Percentiles rank a stretch among this genome's conserved stretches.
phyloP scores from a whole-genome alignment of 129 eudicot species.

The sunflower (Helianthus annuus) region DNA sequence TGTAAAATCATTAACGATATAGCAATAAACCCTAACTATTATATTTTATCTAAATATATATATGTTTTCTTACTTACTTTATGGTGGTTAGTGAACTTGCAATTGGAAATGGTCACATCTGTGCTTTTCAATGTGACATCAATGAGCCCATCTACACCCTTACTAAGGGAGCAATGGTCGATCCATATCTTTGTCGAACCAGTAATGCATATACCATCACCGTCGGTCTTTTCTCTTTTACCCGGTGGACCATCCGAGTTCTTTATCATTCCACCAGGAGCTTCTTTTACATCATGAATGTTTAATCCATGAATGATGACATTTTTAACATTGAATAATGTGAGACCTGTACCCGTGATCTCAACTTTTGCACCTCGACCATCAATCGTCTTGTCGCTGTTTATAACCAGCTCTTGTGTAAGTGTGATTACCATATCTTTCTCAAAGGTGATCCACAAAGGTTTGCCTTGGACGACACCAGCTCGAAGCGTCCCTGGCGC shows the following conservation, averaged over 20 bases:
- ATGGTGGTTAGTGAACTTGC: constrained; percentile 30
- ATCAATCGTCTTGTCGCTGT: constrained; percentile 11
- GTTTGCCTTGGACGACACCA: constrained; percentile 7
- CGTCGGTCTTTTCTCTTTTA: neutral
- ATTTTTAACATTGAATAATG: neutral
- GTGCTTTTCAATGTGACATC: constrained; percentile 39
- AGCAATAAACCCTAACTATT: too few relatives aligned
- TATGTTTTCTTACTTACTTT: neutral
- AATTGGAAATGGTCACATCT: constrained; percentile 40
- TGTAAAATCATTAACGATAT: neutral
- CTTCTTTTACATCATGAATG: neutral
- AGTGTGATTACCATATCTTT: constrained; percentile 8
- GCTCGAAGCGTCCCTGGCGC: constrained; percentile 1
- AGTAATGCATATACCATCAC: constrained; percentile 10
- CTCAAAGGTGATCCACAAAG: constrained; percentile 7
- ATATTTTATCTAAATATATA: too few relatives aligned
- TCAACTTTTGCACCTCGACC: constrained; percentile 13
- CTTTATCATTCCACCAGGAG: constrained; percentile 4
- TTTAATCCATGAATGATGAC: neutral
- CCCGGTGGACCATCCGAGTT: constrained; percentile 2
- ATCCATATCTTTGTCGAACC: constrained; percentile 31
- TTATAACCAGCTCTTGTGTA: constrained; percentile 12
- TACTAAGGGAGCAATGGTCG: constrained; percentile 31
- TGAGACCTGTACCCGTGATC: neutral
- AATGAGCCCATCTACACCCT: constrained; percentile 38